Conservation (phyloP, 2,329 filamentous ascomycete genomes). For the Dactylellina leptospora region DNA sequence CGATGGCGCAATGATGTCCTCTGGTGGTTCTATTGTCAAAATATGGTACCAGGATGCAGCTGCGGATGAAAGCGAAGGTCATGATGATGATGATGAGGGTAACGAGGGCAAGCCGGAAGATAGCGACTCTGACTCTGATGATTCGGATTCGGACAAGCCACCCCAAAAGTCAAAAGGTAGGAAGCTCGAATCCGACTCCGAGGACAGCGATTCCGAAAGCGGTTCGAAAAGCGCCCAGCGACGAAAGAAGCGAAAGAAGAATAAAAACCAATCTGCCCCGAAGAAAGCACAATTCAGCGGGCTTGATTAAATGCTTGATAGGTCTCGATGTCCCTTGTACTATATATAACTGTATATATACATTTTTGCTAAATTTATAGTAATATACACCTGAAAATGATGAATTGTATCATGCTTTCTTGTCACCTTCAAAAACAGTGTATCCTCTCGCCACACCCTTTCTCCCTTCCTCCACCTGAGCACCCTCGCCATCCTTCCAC, state of each 20-base stretch:
- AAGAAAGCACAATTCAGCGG: constrained; percentile 38
- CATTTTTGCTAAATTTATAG: background rate
- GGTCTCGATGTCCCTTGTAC: background rate
- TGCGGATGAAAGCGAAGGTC: constrained; percentile 62
- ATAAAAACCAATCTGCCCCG: constrained; percentile 28
- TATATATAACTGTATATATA: background rate
- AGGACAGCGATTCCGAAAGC: constrained; percentile 29
- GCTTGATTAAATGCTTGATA: constrained; percentile 20
- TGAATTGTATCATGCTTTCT: constrained; percentile 56
- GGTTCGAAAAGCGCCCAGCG: constrained; percentile 43
- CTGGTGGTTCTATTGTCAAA: constrained; percentile 84
- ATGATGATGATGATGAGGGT: constrained; percentile 62
- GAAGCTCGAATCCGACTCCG: constrained; percentile 39
- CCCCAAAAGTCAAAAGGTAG: constrained; percentile 30
- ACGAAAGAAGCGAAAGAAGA: constrained; percentile 42
- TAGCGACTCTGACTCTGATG: constrained; percentile 59
- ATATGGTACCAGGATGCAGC: constrained; percentile 79
- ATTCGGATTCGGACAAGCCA: constrained; percentile 63
- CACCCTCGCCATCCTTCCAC: constrained; percentile 65
- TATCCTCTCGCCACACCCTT: constrained; percentile 91
- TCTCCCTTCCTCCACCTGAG: constrained; percentile 82
- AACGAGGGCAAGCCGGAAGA: constrained; percentile 58
- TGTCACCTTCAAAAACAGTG: constrained; percentile 70
- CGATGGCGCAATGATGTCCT: constrained; percentile 84
- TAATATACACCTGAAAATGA: background rate